Evolutionary conservation across 2,329 filamentous ascomycete genomes (phyloP), one percentile per base, ranked within the genome.

Genomic region (Pyrenophora seminiperda): DNA sequence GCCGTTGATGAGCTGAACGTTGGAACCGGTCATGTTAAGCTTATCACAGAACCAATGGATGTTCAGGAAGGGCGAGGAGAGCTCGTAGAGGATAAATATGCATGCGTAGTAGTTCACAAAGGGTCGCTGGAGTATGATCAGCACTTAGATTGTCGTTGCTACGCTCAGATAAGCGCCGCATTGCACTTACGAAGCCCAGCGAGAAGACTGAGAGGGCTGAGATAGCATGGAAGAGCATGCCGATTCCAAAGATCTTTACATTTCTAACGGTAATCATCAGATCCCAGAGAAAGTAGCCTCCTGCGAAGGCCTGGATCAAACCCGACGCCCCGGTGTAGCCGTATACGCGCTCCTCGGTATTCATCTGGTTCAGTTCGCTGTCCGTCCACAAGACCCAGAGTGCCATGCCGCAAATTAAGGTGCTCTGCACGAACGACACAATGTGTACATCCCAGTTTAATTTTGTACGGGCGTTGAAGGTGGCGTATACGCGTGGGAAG

Each of bases 1-100:
- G 61, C 90, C 90, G 65, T 94, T 94, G 73, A 90, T 85, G 20
- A 92, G 81, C 75, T 94, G 90, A 18, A 84, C 73, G 44, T 78
- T 80, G 15, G 86, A 85, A 29, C 90, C 90, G 0, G 90, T 94
- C 80, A 91, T 85, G 65, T 84, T 82, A 51, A 93, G 77, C 77
- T 95, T 95, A 75, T 95, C 90, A 75, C 89, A 90, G 77, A 94
- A 94, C 90, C 90, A 95, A 78, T 95, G 90, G 68, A 93, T 83
- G 70, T 95, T 95, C 50, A 94, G 81, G 73, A 94, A 92, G 6
- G 90, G 89, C 4, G 87, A 89, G 19, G 89, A 92, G 31, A 95
- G 82, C 73, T 95, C 90, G 83, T 91, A 95, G 50, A 94, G 85
- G 65, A 95, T 90, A 73, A 95, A 95, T 52, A 84, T 84, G 48